Evolutionary conservation across 2,329 filamentous ascomycete genomes (phyloP).

Genomic region (Sporothrix schenckii): DNA sequence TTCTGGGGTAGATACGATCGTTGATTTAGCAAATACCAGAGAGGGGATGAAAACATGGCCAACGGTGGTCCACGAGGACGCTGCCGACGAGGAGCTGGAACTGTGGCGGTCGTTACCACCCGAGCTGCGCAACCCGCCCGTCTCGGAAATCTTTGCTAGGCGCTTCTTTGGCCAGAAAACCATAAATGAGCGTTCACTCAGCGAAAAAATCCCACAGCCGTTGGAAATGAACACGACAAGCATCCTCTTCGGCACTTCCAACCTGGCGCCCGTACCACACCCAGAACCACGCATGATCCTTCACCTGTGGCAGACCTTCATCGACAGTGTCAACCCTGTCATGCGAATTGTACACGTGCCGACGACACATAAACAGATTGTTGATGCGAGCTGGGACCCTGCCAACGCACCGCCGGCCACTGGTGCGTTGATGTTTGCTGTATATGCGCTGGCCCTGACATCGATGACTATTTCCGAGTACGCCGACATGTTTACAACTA

Average conservation of each 20-base stretch:
- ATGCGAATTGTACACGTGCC: constrained; percentile 43
- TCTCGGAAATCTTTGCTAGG: constrained; percentile 18
- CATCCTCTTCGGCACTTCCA: background rate
- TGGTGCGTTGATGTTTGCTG: constrained; percentile 39
- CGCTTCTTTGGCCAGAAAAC: constrained; percentile 18
- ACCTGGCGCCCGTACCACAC: constrained; percentile 34
- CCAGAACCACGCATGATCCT: constrained; percentile 42
- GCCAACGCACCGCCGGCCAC: constrained; percentile 34
- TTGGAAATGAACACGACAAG: background rate
- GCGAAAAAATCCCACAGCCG: background rate
- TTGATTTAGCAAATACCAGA: background rate
- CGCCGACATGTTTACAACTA: constrained; percentile 31
- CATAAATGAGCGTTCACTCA: background rate
- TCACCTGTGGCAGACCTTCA: constrained; percentile 43
- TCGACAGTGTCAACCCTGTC: constrained; percentile 43
- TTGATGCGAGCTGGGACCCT: constrained; percentile 41
- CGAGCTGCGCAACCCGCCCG: constrained; percentile 29
- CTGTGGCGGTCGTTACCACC: constrained; percentile 21
- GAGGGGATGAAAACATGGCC: background rate
- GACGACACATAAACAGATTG: constrained; percentile 41
- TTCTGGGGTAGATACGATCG: background rate
- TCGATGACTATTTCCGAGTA: constrained; percentile 34
- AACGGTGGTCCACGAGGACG: background rate
- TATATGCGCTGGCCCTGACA: constrained; percentile 40
- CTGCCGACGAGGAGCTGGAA: constrained; percentile 4